Conservation (phyloP, 129 eudicot genomes). For the Silybum marianum region DNA sequence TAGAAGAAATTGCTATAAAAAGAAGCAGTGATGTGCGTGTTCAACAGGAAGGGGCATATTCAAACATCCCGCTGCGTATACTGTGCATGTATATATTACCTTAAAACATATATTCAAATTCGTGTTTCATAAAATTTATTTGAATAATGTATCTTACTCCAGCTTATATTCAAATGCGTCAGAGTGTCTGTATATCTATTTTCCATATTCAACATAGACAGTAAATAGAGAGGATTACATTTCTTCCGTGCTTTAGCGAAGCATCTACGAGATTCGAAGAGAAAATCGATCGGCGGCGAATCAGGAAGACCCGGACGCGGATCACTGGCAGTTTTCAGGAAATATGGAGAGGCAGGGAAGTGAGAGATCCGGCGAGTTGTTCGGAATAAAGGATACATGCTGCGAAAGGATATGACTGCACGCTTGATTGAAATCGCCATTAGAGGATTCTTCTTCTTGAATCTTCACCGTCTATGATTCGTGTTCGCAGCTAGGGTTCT, state of each 20-base stretch:
- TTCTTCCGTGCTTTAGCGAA: constrained; percentile 81
- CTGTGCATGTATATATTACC: neutral
- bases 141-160: neutral
- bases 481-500: neutral
- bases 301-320: constrained; percentile 6
- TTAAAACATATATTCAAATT: neutral
- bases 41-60: neutral
- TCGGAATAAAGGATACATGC: constrained; percentile 30
- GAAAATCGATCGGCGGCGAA: constrained; percentile 40
- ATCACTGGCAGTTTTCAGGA: constrained; percentile 15
- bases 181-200: neutral
- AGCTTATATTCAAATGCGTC: neutral
- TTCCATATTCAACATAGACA: neutral
- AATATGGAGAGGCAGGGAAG: constrained; percentile 30
- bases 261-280: constrained; percentile 46
- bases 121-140: neutral
- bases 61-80: neutral
- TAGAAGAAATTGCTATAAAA: neutral
- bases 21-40: neutral
- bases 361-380: constrained; percentile 33
- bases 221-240: constrained; percentile 28
- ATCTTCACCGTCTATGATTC: neutral
- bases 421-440: constrained; percentile 59
- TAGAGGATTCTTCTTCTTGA: neutral
- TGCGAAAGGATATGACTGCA: constrained; percentile 44